Evolutionary conservation across 2,329 filamentous ascomycete species (phyloP), one percentile per base, ranked within the genome.

Genomic region (Penicillium sp.): DNA sequence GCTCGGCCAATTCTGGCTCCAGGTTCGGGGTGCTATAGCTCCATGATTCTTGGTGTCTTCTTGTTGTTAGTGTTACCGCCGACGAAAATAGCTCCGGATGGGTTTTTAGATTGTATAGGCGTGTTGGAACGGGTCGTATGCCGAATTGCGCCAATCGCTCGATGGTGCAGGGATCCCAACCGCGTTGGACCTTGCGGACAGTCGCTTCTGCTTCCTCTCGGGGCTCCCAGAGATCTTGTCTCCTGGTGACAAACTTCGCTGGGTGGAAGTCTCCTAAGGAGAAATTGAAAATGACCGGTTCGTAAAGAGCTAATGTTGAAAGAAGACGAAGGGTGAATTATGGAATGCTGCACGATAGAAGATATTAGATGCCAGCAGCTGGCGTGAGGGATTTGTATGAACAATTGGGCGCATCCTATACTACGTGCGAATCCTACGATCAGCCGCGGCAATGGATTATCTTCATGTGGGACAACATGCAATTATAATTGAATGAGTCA

Each of bases 271-370:
- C 36, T 13, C 15, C 36, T 5, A 46, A 45, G 2, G 21, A 10
- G 3, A 16, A 21, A 2, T 64, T 53, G 7, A 64, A 53, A 26
- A 70, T 64, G 6, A 56, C 48, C 6, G 63, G 89, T 65, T 95
- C 91, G 29, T 95, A 75, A 33, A 93, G 79, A 42, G 93, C 75
- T 5, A 95, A 71, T 3, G 83, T 82, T 51, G 83, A 80, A 57
- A 95, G 79, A 13, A 95, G 81, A 9, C 89, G 86, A 0, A 0
- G 91, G 90, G 70, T 95, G 87, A 53, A 89, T 79, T 9, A 91
- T 76, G 2, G 88, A 76, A 12, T 90, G 15, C n/a, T 78, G 53
- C 87, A 83, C 52, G 81, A 78, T 24, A 44, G 47, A 23, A 29
- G 26, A 18, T 2, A 9, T 21, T 21, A 16, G 31, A 33, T 31